Base-by-base conservation (phyloP, 2,329 filamentous ascomycete species). In the Colletotrichum noveboracense region DNA sequence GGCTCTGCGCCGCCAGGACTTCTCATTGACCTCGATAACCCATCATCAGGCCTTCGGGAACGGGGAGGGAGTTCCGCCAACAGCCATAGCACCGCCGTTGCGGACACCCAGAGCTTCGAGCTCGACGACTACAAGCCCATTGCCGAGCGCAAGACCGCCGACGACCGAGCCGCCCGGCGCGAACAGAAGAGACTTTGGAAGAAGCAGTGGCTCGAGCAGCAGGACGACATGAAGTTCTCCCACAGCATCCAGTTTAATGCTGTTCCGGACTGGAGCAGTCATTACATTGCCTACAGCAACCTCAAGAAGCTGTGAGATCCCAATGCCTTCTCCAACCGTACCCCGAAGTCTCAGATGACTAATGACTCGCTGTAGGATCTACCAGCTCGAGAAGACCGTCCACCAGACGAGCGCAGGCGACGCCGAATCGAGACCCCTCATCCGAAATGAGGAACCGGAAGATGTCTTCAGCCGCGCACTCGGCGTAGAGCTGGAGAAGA, bases 181-280 rank as follows among this genome's bases (percentile, higher is more conserved):
- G 82, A 78, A 77, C 79, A 82, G 24, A 93, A 91, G 84, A 87
- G 89, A 81, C 85, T 86, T 79, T 88, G 90, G 84, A 96, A 96
- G 88, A 90, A 92, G 84, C 88, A 88, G 82, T 91, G 91, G 89
- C 92, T 96, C 81, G 91, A 94, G 80, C 89, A 93, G 80, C 91
- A 89, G 79, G 93, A 94, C 92, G 95, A 95, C 83, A 99, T 99
- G 97, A 98, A 98, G 93, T 99, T 99, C 90, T 98, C 96, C 21
- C 97, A 99, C 85, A 98, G 96, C 86, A 94, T 99, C 80, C 97
- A 99, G 89, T 99, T 99, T 88, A 99, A 99, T 88, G 96, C 97
- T 78, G 97, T 99, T 80, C 97, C 97, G n/a, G 97, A 99, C 86
- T 99, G 97, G 97, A 98, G 95, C 88, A 96, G 93, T 81, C 93